Percentiles rank a stretch among this genome's conserved stretches.
These are phyloP conservation scores for Yamadazyma kitorensis DNA, from an alignment of 805 yeast genomes.

Conservation along the genomic window DNA sequence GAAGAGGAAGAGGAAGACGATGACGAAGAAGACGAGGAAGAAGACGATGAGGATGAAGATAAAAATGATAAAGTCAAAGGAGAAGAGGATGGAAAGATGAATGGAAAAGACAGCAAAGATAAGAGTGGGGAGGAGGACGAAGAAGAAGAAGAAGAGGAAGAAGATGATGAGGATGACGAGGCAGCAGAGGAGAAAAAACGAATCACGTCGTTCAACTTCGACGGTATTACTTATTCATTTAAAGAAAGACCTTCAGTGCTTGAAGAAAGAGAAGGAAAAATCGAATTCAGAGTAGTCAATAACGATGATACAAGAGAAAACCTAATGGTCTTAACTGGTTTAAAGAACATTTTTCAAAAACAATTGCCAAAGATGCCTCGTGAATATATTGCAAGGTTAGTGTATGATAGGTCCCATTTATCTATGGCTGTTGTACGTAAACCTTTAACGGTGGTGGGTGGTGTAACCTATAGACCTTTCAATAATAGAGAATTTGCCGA, in stretches of 20 bases:
- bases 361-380: conserved; percentile 99
- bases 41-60: conserved; percentile 32
- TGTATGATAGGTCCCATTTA: conserved; percentile 89
- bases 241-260: conserved; percentile 92
- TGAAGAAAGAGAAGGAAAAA: conserved; percentile 89
- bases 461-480: conserved; percentile 94
- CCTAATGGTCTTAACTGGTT: conserved; percentile 88
- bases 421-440: conserved; percentile 95
- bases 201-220: conserved; percentile 56
- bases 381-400: conserved; percentile 91
- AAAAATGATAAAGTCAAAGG: conserved; percentile 17
- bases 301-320: conserved; percentile 87
- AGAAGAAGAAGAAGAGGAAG: conserved; percentile 31
- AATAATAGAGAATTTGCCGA: conserved; percentile 91
- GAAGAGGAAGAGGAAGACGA: conserved; percentile 12
- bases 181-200: conserved; percentile 42
- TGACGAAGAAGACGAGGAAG: conserved; percentile 21
- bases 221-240: conserved; percentile 77
- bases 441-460: conserved; percentile 95
- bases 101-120: conserved; percentile 21
- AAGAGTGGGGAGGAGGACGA: conserved; percentile 8
- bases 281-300: conserved; percentile 94
- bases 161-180: conserved; percentile 44
- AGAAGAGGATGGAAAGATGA: conserved; percentile 11
- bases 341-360: conserved; percentile 93